Evolutionary conservation across 2,329 filamentous ascomycete species (phyloP).

Genomic region (Paraphaeosphaeria minitans): DNA sequence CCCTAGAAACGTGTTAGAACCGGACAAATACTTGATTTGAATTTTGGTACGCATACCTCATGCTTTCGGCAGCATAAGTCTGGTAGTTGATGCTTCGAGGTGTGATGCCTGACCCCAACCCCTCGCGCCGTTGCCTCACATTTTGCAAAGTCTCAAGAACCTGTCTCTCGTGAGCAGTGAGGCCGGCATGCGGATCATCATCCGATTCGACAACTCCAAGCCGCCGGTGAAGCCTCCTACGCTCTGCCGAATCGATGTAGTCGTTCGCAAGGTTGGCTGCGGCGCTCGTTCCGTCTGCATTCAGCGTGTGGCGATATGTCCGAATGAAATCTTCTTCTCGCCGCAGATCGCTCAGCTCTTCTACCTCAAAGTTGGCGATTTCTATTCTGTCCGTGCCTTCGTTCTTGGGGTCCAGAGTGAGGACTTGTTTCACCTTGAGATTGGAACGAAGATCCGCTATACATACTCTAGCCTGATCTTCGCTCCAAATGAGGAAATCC

Average conservation of each 20-base stretch:
- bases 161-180: constrained; percentile 53
- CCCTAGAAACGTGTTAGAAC: constrained; percentile 22
- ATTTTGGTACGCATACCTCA: constrained; percentile 24
- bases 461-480: constrained; percentile 78
- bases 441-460: constrained; percentile 73
- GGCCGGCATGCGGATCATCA: constrained; percentile 51
- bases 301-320: constrained; percentile 48
- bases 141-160: constrained; percentile 54
- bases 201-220: constrained; percentile 47
- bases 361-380: constrained; percentile 57
- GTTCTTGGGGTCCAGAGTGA: constrained; percentile 65
- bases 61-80: constrained; percentile 27
- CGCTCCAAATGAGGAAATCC: constrained; percentile 92
- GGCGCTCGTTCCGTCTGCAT: constrained; percentile 44
- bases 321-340: constrained; percentile 53
- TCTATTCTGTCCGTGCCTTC: constrained; percentile 62
- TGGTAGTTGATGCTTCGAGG: constrained; percentile 53
- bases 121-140: constrained; percentile 50
- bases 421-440: constrained; percentile 70
- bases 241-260: constrained; percentile 49
- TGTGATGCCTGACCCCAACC: constrained; percentile 42
- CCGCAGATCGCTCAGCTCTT: constrained; percentile 49
- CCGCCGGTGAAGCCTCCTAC: constrained; percentile 38
- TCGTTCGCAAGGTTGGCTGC: constrained; percentile 50
- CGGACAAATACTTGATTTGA: constrained; percentile 5